Evolutionary conservation across 1,139 yeast genomes (phyloP), one percentile per base, ranked within the genome.

Genomic region (Taiozyma sp.): DNA sequence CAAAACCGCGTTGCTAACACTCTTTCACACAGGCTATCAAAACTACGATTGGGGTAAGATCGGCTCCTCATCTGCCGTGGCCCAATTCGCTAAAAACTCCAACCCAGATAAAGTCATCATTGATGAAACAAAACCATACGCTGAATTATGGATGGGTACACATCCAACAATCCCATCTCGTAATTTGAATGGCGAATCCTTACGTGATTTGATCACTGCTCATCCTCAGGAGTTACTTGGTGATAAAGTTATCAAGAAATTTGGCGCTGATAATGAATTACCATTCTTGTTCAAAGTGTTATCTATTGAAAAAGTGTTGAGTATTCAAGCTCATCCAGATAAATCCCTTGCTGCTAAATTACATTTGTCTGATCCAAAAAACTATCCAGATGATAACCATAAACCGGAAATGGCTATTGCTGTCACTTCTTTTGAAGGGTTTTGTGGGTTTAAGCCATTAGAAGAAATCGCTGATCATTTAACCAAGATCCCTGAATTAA

Each of bases 401-500:
- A 93, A 93, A 75, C 99, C 99, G 24, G 99, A 93, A 70, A 95
- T 93, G 98, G 98, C 99, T 49, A 83, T 93, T 67, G 99, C 99
- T 11, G 83, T 93, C 50, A 91, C 98, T 21, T 88, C 81, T 54
- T 93, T 93, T 63, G 98, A 93, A 73, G 99, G 97, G 0, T 91
- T 93, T 73, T 93, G 99, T 70, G 99, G 99, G 0, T 93, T 93
- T 75, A 86, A 95, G 68, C 99, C 99, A 13, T 78, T 91, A 62
- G 78, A 76, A 45, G 85, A 90, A 69, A 79, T 93, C 59, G 81
- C 84, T 41, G 73, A 73, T 46, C 81, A 89, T 56, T 77, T 93
- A 61, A 64, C 75, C 51, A 76, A 79, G 13, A 78, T 93, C 48
- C 93, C 96, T 6, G 97, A 90, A 69, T 80, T 95, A 52, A 71